Base-by-base conservation (phyloP, 352 stramenopile genomes). In the Globisporangium iwayamae region DNA sequence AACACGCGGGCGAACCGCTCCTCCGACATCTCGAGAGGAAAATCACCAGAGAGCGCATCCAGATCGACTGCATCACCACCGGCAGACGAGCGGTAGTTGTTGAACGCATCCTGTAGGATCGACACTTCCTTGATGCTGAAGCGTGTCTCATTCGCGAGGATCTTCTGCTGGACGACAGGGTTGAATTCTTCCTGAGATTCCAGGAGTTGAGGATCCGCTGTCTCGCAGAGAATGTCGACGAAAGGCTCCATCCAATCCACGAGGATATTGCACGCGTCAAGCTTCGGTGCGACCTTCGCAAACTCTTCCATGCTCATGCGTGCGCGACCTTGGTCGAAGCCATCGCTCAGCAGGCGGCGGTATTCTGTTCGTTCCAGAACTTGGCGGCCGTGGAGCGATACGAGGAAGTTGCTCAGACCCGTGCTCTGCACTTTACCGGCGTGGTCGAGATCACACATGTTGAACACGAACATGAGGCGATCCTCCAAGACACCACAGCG, bases 181-280 rank as follows among this genome's bases (percentile, higher is more conserved):
- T 96, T 96, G 56, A 94, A 96, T 63, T 94, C 85, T 69, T 96
- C 87, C 56, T 96, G 87, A 0, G 84, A 91, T 52, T 96, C 87
- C 28, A 96, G 73, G 48, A 96, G 60, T 36, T 90, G 71, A 14
- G 82, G 85, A 48, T 93, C 74, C 3, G 84, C 83, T 20, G 81
- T 91, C 65, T 96, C 87, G 59, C 85, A 94, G 45, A 94, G 65
- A 67, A 94, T 90, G n/a, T 91, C 83, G 22, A 89, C 85, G 56
- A 96, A 94, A 41, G 81, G 73, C 14, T 77, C 65, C 87, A 96
- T 96, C 87, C 87, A 96, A 43, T 90, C 85, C 22, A 92, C 68
- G 1, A 96, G 70, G 9, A 89, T 80, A 11, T 79, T 66, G 16
- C 76, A 76, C 2, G 78, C 71, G 38, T 83, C 72, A 0, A 94